Evolutionary conservation across 148 eudicot genomes (phyloP).

Genomic region (Polygonum maritimum): DNA sequence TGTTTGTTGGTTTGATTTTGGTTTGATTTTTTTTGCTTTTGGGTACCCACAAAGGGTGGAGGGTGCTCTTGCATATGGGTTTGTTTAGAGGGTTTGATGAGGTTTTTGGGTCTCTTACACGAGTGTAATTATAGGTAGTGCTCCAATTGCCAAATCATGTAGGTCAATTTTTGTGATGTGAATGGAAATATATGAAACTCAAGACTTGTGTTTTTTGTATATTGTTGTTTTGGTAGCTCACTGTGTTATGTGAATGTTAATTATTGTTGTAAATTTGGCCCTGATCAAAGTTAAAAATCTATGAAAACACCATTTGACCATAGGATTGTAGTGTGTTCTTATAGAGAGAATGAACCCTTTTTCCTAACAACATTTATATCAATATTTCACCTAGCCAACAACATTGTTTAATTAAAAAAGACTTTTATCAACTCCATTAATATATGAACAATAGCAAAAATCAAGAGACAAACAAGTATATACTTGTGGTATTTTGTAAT

Average conservation of each 20-base stretch:
- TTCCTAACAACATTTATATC: too few relatives aligned
- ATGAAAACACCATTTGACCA: too few relatives aligned
- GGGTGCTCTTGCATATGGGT: slow-evolving; percentile 7
- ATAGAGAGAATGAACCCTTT: too few relatives aligned
- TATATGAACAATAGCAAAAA: too few relatives aligned
- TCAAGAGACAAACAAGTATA: too few relatives aligned
- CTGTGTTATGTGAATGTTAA: neutral
- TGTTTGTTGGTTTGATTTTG: neutral
- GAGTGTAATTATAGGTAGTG: slow-evolving; percentile 10
- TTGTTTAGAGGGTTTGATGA: slow-evolving; percentile 1
- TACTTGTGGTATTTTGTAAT: too few relatives aligned
- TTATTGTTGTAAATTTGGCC: too few relatives aligned
- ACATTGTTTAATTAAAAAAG: too few relatives aligned
- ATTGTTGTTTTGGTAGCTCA: neutral
- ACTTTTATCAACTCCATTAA: too few relatives aligned
- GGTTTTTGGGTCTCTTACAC: slow-evolving; percentile 1
- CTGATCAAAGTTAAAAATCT: too few relatives aligned
- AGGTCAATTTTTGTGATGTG: slow-evolving; percentile 9
- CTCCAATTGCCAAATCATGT: neutral
- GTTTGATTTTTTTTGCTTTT: neutral
- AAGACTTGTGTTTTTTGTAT: neutral
- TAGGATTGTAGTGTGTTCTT: too few relatives aligned
- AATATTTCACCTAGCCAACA: too few relatives aligned
- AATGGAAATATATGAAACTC: slow-evolving; percentile 3
- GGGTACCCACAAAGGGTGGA: slow-evolving; percentile 8